These are phyloP conservation scores for Punica granatum DNA, from an alignment of 345 rosid species.

Conservation along the genomic window DNA sequence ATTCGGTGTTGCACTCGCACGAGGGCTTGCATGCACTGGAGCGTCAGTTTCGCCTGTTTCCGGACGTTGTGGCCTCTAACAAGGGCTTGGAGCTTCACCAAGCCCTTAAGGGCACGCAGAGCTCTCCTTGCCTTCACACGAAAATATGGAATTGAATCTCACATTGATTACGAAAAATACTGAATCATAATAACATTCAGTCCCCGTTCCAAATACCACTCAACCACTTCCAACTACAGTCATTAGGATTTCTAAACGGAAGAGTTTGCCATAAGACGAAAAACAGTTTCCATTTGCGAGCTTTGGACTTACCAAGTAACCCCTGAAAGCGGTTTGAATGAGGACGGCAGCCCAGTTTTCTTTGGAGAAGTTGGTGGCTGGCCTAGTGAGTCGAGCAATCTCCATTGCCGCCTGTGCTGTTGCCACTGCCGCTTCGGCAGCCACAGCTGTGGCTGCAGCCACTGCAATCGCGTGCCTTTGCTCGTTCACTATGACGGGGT, in stretches of 20 bases:
- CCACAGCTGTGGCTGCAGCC: slow-evolving; percentile 50
- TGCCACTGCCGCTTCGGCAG: slow-evolving; percentile 54
- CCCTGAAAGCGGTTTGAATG: slow-evolving; percentile 79
- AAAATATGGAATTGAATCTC: not conserved
- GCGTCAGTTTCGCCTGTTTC: slow-evolving; percentile 62
- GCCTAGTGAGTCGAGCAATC: slow-evolving; percentile 46
- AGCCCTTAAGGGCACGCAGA: slow-evolving; percentile 71
- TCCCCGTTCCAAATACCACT: too few relatives aligned
- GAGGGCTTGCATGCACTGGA: slow-evolving; percentile 73
- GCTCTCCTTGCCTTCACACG: slow-evolving; percentile 61
- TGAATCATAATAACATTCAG: too few relatives aligned
- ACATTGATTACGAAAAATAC: not conserved
- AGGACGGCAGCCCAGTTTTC: slow-evolving; percentile 69
- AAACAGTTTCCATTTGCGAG: too few relatives aligned
- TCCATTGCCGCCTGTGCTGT: slow-evolving; percentile 58
- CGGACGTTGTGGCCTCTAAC: slow-evolving; percentile 88
- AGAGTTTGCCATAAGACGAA: too few relatives aligned
- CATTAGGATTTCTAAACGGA: too few relatives aligned
- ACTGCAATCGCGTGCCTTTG: slow-evolving; percentile 52
- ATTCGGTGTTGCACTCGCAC: slow-evolving; percentile 73
- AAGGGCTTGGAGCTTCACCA: slow-evolving; percentile 88
- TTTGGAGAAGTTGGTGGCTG: slow-evolving; percentile 24
- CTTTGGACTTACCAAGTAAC: slow-evolving; percentile 51
- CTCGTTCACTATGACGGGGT: slow-evolving; percentile 24
- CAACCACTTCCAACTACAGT: too few relatives aligned